Conservation (phyloP, 176 grass and related monocot species). For the Lolium rigidum region DNA sequence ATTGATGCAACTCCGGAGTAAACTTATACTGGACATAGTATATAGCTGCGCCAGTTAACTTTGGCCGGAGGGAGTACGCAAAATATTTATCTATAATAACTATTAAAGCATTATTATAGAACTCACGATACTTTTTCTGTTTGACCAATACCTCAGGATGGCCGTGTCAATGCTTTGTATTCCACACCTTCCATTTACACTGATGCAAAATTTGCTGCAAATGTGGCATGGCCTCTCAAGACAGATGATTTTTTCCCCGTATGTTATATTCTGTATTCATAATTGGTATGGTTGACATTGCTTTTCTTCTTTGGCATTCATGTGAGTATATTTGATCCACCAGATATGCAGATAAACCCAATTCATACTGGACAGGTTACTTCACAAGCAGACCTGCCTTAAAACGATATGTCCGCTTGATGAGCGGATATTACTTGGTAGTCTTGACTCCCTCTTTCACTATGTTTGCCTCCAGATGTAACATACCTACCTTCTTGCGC, state of each 20-base stretch:
- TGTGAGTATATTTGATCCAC: constrained; percentile 46
- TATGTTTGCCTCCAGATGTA: constrained; percentile 19
- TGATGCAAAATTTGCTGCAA: constrained; percentile 88
- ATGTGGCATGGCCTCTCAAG: constrained; percentile 90
- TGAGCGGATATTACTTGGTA: constrained; percentile 97
- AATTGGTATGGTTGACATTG: not conserved
- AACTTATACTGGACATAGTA: no score
- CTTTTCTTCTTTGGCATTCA: not conserved
- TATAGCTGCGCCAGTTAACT: no score
- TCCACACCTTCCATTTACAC: constrained; percentile 99
- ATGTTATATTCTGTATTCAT: constrained; percentile 40
- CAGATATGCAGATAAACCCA: constrained; percentile 96
- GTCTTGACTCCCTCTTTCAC: constrained; percentile 10
- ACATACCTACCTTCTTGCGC: not conserved
- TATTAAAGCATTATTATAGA: not conserved
- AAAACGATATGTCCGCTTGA: constrained; percentile 80
- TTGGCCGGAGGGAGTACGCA: not conserved
- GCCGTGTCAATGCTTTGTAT: constrained; percentile 95
- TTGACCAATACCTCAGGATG: constrained; percentile 68
- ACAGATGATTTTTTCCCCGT: constrained; percentile 99
- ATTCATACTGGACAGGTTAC: constrained; percentile 97
- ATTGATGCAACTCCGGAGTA: no score
- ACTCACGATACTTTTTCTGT: constrained; percentile 40
- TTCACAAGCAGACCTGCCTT: constrained; percentile 97
- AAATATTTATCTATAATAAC: not conserved